A percentile compares a stretch with the other conserved stretches of the same genome.
These are phyloP conservation scores for Trichoderma gamsii DNA, from an alignment of 495 filamentous ascomycete species.

Conservation along the genomic window DNA sequence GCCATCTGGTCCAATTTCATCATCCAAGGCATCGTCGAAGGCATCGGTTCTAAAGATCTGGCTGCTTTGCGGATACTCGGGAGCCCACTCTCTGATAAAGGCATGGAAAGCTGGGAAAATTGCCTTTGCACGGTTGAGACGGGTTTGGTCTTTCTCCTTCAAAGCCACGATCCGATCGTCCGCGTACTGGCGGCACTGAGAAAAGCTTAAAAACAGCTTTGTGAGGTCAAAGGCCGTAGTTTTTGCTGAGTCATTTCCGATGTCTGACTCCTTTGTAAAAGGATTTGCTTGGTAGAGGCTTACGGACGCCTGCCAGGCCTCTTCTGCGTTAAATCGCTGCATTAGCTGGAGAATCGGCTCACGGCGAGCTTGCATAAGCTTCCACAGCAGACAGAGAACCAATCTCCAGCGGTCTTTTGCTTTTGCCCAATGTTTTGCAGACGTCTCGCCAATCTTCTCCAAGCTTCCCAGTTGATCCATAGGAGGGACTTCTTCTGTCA, in stretches of 20 bases:
- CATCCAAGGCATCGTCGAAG: not conserved
- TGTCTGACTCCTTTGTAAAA: not conserved
- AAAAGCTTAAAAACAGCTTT: constrained; percentile 1
- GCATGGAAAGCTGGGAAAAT: not conserved
- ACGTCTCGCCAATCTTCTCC: constrained; percentile 18
- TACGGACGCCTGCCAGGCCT: constrained; percentile 7
- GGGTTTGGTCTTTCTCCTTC: not conserved
- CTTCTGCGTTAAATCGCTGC: not conserved
- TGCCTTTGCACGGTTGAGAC: not conserved
- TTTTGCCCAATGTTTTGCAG: not conserved
- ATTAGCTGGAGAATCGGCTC: not conserved
- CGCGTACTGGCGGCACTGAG: constrained; percentile 3
- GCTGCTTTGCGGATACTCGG: not conserved
- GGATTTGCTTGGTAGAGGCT: not conserved
- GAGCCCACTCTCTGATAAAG: not conserved
- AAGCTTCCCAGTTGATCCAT: constrained; percentile 19
- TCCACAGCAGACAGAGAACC: not conserved
- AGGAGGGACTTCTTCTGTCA: not conserved
- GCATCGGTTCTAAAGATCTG: constrained; percentile 17
- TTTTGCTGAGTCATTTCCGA: not conserved
- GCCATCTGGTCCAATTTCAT: constrained; percentile 17
- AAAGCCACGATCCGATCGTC: not conserved
- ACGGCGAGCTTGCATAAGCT: not conserved
- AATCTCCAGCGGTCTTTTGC: constrained; percentile 11
- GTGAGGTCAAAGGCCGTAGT: constrained; percentile 10